Base-by-base conservation (phyloP, 345 rosid species). In the Euphorbia peplus region DNA sequence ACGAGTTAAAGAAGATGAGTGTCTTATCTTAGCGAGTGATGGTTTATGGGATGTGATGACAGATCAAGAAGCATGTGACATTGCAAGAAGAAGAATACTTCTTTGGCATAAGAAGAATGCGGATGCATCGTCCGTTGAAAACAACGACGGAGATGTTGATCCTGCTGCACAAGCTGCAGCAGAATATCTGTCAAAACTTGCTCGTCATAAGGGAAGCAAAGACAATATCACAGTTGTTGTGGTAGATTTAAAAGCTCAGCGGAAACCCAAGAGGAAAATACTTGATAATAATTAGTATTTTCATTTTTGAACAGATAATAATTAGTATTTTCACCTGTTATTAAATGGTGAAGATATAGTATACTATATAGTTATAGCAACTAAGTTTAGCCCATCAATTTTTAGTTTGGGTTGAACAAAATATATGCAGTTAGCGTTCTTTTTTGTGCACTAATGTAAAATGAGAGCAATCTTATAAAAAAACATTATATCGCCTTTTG, bases 31-130 rank as follows among this genome's bases (percentile, higher is more conserved):
- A 73, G 97, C 95, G 21, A 88, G 91, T 28, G 97, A 88, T 25
- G 93, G 95, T 2, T 83, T 91, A 44, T 91, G 97, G 97, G 95
- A 91, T 58, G 88, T 87, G 3, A 79, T 91, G 81, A 75, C 84
- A 0, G 86, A 86, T 52, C 86, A 89, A 66, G 91, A 89, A 70
- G 97, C 73, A 1, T 91, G 93, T 11, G 83, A 87, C 14, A 22
- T 78, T 64, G 93, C 92, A 0, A 60, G 93, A 41, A 86, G 84
- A 74, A 65, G 85, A 65, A 84, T 88, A 46, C 83, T 88, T 25
- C 71, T 80, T 12, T 83, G 93, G 90, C 88, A 88, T 73, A 86
- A 85, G 71, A 88, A 72, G 75, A 74, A 88, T 2, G 86, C 85
- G 0, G 78, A 82, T 32, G 66, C 53, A 30, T 50, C 68, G 18